Conservation (phyloP, 2,329 filamentous ascomycete genomes). For the Ilyonectria destructans region DNA sequence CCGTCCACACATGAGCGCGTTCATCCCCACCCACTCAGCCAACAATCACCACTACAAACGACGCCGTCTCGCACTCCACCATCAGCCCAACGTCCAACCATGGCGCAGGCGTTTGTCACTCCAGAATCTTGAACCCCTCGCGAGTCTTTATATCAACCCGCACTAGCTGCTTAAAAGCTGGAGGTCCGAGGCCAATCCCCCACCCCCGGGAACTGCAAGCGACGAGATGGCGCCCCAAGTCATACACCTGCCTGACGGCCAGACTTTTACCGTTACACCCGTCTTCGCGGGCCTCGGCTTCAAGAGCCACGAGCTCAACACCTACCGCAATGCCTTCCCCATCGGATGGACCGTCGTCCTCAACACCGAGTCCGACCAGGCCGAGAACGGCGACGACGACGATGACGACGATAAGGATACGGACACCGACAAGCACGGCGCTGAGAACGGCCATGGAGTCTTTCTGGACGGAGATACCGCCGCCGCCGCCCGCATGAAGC, state of each 20-base stretch:
- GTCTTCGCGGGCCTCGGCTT: conserved; percentile 95
- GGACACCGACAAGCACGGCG: conserved; percentile 31
- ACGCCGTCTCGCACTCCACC: conserved; percentile 43
- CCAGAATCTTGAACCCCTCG: conserved; percentile 39
- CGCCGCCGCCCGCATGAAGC: conserved; percentile 34
- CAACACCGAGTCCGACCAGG: conserved; percentile 70
- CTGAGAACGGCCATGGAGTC: conserved; percentile 41
- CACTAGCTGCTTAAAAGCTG: conserved; percentile 45
- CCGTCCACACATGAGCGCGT: conserved; percentile 14
- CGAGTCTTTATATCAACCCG: conserved; percentile 29
- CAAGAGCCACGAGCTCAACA: conserved; percentile 83
- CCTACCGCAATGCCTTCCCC: conserved; percentile 81
- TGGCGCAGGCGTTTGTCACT: conserved; percentile 52
- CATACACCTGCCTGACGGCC: conserved; percentile 89
- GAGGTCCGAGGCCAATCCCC: conserved; percentile 41
- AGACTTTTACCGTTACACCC: conserved; percentile 84
- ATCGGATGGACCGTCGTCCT: conserved; percentile 93
- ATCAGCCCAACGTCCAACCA: conserved; percentile 47
- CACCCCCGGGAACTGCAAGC: conserved; percentile 30
- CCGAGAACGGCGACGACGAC: conserved; percentile 50
- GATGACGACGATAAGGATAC: conserved; percentile 49
- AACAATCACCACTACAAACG: conserved; percentile 31
- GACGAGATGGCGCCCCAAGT: conserved; percentile 59
- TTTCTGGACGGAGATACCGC: conserved; percentile 28
- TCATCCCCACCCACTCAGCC: conserved; percentile 31